These are phyloP conservation scores for Pugionium dolabratum DNA, from an alignment of 345 rosid genomes.

Conservation along the genomic window DNA sequence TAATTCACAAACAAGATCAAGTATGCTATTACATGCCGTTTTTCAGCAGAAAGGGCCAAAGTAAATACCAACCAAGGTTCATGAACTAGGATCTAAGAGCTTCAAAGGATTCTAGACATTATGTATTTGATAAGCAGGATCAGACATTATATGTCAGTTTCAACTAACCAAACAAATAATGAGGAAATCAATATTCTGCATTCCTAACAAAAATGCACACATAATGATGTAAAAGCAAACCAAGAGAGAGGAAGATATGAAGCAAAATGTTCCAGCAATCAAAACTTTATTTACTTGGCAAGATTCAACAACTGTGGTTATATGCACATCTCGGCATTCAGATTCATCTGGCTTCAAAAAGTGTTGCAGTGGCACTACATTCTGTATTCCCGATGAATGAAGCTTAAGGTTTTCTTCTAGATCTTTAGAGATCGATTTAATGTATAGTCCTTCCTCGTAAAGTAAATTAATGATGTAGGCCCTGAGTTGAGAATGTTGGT, in stretches of 20 bases:
- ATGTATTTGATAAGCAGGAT: background rate
- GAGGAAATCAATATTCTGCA: background rate
- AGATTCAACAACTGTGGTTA: slow-evolving; percentile 45
- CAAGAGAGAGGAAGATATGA: slow-evolving; percentile 10
- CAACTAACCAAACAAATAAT: background rate
- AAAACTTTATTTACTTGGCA: slow-evolving; percentile 48
- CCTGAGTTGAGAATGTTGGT: slow-evolving; percentile 64
- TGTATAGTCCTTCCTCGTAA: slow-evolving; percentile 55
- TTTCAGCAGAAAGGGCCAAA: background rate
- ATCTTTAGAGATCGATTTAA: slow-evolving; percentile 46
- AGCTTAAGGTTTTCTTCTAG: slow-evolving; percentile 54
- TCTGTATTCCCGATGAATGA: slow-evolving; percentile 40
- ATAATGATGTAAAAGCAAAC: background rate
- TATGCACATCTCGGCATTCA: slow-evolving; percentile 62
- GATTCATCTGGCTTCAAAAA: slow-evolving; percentile 50
- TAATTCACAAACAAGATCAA: slow-evolving; percentile 17
- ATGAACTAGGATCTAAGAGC: background rate
- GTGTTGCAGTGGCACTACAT: slow-evolving; percentile 39
- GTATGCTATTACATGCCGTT: slow-evolving; percentile 11
- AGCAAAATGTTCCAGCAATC: slow-evolving; percentile 22
- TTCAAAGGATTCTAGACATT: slow-evolving; percentile 10
- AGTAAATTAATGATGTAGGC: slow-evolving; percentile 57
- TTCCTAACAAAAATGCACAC: background rate
- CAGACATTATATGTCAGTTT: background rate
- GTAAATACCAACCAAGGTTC: background rate